Evolutionary conservation across 1,284 basidiomycete genomes (phyloP).

Genomic region (Cryptococcus depauperatus): DNA sequence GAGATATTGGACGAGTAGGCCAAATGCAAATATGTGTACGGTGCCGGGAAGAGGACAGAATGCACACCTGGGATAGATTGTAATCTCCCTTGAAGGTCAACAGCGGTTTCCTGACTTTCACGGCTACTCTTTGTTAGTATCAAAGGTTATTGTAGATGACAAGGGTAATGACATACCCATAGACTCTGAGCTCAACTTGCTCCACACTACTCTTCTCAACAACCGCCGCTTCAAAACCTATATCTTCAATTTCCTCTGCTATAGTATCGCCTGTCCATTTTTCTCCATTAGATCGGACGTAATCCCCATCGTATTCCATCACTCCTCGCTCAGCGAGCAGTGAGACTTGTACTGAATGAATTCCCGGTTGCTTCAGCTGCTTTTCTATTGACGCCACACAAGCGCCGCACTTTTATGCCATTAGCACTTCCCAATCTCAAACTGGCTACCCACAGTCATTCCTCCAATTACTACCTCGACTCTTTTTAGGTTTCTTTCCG

Average conservation of each 20-base stretch:
- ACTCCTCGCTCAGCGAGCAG: slow-evolving; percentile 87
- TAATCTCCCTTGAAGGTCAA: slow-evolving; percentile 33
- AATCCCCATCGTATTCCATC: slow-evolving; percentile 72
- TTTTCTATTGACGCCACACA: slow-evolving; percentile 72
- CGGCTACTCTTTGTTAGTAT: too few relatives aligned
- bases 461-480: slow-evolving; percentile 44
- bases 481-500: slow-evolving; percentile 15
- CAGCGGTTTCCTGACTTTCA: slow-evolving; percentile 21
- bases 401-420: slow-evolving; percentile 42
- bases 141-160: too few relatives aligned
- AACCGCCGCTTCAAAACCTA: slow-evolving; percentile 44
- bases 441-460: slow-evolving; percentile 38
- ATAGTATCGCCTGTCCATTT: slow-evolving; percentile 72
- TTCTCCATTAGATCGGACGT: slow-evolving; percentile 25
- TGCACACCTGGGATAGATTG: slow-evolving; percentile 65
- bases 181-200: slow-evolving; percentile 39
- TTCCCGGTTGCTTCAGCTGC: slow-evolving; percentile 80
- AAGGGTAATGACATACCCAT: slow-evolving; percentile 38
- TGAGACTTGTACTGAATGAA: slow-evolving; percentile 81
- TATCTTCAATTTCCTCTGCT: slow-evolving; percentile 53
- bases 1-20: slow-evolving; percentile 67
- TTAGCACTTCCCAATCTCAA: slow-evolving; percentile 5
- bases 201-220: slow-evolving; percentile 38
- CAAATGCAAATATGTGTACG: slow-evolving; percentile 66
- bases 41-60: slow-evolving; percentile 61